Base-by-base conservation (phyloP, 306 rosid genomes). In the Myrica gale region DNA sequence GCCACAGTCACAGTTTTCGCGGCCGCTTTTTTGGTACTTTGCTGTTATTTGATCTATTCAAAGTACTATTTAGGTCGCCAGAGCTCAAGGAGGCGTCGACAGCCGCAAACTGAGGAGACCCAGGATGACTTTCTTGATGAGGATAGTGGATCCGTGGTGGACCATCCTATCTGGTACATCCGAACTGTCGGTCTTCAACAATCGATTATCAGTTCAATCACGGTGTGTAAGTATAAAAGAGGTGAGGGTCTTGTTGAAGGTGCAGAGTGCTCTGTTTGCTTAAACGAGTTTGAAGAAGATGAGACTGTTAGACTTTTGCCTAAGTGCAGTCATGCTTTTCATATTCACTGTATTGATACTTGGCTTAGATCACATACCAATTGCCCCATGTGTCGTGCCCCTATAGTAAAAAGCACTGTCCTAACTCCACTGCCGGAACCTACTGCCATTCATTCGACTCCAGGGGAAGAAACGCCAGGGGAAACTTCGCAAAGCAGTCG, bases 331-430 rank as follows among this genome's bases (percentile, higher is more conserved):
- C 98, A 93, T 76, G 98, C 98, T 78, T 93, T 93, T 82, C 98
- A 93, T 78, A 46, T 87, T 9, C 88, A 85, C 43, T 93, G 98
- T 76, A 91, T 93, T 74, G 98, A 93, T 70, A 93, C 97, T 0
- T 93, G 98, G 98, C 97, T 93, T 42, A 55, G 83, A n/a, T 91
- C 98, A 0, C 98, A 93, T 69, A 93, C 96, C 21, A 93, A 85
- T 32, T 93, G 98, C 54, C 98, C 98, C 50, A 70, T 87, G 88
- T 93, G 98, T 58, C 90, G 97, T 0, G 96, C 98, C 20, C 97
- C 97, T 0, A 84, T 91, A 11, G 84, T 89, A 19, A 47, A 42
- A 1, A 44, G 67, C 16, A 79, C 81, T 42, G 12, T 57, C 1
- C 45, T 66, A 60, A 4, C 74, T n/a, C 42, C 84, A 6, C 20